Evolutionary conservation across 441 rosid genomes (phyloP).

Genomic region (Syzygium syzygioides): DNA sequence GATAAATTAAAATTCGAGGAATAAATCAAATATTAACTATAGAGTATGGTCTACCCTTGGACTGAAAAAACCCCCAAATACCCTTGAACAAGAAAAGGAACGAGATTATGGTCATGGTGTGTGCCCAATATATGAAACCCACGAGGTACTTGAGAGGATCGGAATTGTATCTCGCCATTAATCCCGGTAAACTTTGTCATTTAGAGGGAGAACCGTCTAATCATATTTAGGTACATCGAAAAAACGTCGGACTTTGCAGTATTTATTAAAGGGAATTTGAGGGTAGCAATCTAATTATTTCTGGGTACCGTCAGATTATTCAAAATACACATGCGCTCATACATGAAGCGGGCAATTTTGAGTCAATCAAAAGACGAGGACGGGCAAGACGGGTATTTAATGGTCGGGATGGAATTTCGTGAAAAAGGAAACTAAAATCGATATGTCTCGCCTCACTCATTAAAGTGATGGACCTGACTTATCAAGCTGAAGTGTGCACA

Average conservation of each 20-base stretch:
- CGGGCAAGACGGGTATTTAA: neutral
- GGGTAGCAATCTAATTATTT: neutral
- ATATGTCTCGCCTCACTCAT: neutral
- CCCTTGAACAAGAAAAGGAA: neutral
- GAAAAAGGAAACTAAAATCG: rapidly evolving
- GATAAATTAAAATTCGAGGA: neutral
- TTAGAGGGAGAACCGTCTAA: rapidly evolving
- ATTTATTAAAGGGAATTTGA: rapidly evolving
- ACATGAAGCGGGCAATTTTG: rapidly evolving
- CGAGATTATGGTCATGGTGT: neutral
- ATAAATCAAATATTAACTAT: neutral
- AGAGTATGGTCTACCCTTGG: neutral
- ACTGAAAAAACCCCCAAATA: neutral
- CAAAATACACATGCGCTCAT: neutral
- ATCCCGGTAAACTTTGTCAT: rapidly evolving
- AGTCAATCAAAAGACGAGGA: neutral
- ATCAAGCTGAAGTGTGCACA: neutral
- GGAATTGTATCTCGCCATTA: rapidly evolving
- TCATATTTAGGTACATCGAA: rapidly evolving
- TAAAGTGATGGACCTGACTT: neutral
- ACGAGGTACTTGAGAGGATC: rapidly evolving
- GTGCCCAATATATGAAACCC: neutral
- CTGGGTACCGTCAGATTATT: rapidly evolving
- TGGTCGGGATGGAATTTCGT: neutral
- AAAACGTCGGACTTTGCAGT: rapidly evolving